Evolutionary conservation across 2,329 filamentous ascomycete genomes (phyloP), one percentile per base, ranked within the genome.

Genomic region (Helotiales sp.): DNA sequence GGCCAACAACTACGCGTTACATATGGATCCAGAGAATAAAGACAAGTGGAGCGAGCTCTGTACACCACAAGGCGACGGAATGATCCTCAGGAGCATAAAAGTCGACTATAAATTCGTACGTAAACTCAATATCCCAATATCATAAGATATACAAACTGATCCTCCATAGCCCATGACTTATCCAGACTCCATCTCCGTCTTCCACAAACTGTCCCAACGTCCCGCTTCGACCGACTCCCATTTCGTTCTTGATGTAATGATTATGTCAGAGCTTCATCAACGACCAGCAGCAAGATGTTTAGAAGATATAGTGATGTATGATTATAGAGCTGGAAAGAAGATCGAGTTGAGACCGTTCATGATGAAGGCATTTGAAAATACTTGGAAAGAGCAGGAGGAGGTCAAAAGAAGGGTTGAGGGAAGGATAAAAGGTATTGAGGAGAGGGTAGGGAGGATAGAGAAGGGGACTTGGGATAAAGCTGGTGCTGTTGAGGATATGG

Each of bases 21-120:
- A 84, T 59, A 76, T 85, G 47, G 86, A 91, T 66, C 82, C 84
- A 0, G 72, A 74, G 29, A 80, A 93, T 63, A 77, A 78, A 56
- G 72, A 77, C 40, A 76, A 83, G 60, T 96, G 92, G 91, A 73
- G 75, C 13, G 81, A 88, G 48, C 76, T 96, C 38, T 83, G 89
- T 76, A 86, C 81, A 13, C 85, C 88, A 0, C 80, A 76, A 24
- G 81, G 82, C 1, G 77, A 86, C 17, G 92, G 93, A 0, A 71
- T 96, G 55, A 95, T 96, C 58, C 74, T 96, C 69, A 83, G 85
- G 66, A 91, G 86, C 65, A 91, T 96, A 64, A 88, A 82, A 66
- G 87, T 89, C 0, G 88, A 96, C 64, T 96, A 89, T 74, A 96
- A 96, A 76, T 92, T 96, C 75, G 91, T 95, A 71, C 63, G 87